phyloP scores from a whole-genome alignment of 2,329 filamentous ascomycete genomes.

The Penicillium sp. region DNA sequence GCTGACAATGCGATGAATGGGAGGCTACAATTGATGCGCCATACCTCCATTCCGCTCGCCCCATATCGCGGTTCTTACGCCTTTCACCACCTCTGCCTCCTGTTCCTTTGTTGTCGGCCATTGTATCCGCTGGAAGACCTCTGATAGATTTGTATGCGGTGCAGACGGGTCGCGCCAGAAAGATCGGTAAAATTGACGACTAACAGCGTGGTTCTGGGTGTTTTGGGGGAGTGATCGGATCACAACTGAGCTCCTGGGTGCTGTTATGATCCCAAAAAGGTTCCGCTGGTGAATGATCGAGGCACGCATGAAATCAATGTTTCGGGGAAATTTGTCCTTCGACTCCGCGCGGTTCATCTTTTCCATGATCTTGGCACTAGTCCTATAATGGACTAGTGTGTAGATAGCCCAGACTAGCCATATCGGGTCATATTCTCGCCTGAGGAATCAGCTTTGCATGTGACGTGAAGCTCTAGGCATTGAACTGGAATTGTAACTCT shows the following conservation, averaged over 20 bases:
- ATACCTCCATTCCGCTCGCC: slow-evolving; percentile 64
- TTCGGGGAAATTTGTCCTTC: slow-evolving; percentile 12
- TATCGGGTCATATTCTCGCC: neutral
- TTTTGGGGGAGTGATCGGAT: neutral
- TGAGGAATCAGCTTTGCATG: slow-evolving; percentile 15
- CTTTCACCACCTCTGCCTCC: slow-evolving; percentile 37
- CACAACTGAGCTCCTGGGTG: neutral
- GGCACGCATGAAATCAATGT: slow-evolving; percentile 11
- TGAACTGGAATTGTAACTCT: neutral
- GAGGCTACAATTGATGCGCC: slow-evolving; percentile 22
- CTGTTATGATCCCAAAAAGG: slow-evolving; percentile 11
- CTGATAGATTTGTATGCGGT: slow-evolving; percentile 14
- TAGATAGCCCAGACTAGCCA: neutral
- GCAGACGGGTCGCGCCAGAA: slow-evolving; percentile 1
- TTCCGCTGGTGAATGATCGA: slow-evolving; percentile 20
- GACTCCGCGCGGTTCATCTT: slow-evolving; percentile 5
- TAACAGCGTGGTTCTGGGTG: neutral
- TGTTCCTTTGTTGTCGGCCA: slow-evolving; percentile 37
- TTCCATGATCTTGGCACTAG: slow-evolving; percentile 10
- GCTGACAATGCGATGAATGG: slow-evolving; percentile 22
- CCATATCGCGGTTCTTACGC: slow-evolving; percentile 66
- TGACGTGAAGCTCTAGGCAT: slow-evolving; percentile 11
- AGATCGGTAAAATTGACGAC: neutral
- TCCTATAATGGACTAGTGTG: neutral
- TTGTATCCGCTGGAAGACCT: slow-evolving; percentile 24